phyloP scores from a whole-genome alignment of 2,329 filamentous ascomycete species.

The Venturia effusa region DNA sequence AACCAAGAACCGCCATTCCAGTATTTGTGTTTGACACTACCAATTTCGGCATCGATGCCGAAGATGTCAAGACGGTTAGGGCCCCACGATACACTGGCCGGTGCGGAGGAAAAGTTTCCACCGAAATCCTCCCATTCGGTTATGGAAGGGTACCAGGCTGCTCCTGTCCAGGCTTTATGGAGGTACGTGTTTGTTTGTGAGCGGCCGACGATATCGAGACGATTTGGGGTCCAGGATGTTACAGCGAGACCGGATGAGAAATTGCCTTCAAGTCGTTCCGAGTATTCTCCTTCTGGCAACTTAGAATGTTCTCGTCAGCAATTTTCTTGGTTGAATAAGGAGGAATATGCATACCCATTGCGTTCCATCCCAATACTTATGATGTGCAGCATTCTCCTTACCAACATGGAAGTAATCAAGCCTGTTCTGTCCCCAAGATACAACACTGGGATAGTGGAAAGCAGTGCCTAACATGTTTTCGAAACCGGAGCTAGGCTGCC shows the following conservation, averaged over 20 bases:
- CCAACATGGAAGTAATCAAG: slow-evolving; percentile 16
- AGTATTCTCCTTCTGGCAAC: neutral
- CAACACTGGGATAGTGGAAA: slow-evolving; percentile 8
- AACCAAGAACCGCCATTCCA: neutral
- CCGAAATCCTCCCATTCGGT: slow-evolving; percentile 5
- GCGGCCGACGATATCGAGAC: slow-evolving; percentile 2
- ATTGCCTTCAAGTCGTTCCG: neutral
- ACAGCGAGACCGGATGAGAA: neutral
- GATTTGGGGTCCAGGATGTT: neutral
- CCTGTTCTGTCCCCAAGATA: slow-evolving; percentile 12
- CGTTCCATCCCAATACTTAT: slow-evolving; percentile 5
- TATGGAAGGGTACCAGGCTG: neutral
- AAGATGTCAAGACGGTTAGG: slow-evolving; percentile 4
- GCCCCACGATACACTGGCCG: slow-evolving; percentile 1
- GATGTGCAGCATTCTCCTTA: neutral
- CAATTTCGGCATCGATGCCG: neutral
- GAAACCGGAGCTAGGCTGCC: neutral
- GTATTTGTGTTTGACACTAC: neutral
- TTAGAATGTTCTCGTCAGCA: neutral
- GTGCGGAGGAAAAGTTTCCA: slow-evolving; percentile 1
- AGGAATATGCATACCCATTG: neutral
- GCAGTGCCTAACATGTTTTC: neutral
- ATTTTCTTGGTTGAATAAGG: too few species aligned
- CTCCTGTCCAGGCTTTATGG: neutral
- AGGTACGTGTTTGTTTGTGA: neutral